Percentiles rank a stretch among this genome's conserved stretches.
These are phyloP conservation scores for Psidium guajava DNA, from an alignment of 345 rosid species.

Conservation along the genomic window DNA sequence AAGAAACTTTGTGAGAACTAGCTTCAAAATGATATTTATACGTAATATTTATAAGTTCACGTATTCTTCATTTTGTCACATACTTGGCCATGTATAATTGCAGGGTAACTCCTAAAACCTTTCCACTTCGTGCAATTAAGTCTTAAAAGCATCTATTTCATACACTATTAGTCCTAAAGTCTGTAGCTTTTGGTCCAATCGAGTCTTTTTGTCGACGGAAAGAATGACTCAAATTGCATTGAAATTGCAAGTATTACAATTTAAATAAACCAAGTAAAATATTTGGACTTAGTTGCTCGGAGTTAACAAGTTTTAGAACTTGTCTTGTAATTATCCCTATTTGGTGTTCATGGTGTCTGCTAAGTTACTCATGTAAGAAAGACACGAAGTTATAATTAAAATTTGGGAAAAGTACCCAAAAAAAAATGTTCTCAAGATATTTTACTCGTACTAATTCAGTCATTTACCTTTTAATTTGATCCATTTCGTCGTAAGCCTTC, in stretches of 20 bases:
- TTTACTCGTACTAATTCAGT: no score
- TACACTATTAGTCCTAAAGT: neutral
- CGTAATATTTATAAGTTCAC: neutral
- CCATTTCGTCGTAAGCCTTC: no score
- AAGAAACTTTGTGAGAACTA: neutral
- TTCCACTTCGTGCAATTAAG: accelerated
- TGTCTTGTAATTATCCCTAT: accelerated
- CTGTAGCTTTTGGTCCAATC: neutral
- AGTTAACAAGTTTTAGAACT: neutral
- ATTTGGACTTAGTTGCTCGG: neutral
- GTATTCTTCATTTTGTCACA: neutral
- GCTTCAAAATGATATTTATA: neutral
- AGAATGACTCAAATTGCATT: neutral
- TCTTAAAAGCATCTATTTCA: neutral
- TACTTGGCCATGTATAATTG: neutral
- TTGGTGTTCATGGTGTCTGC: neutral
- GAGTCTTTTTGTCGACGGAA: neutral
- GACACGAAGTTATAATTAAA: neutral
- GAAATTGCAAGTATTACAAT: neutral
- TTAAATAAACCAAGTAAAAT: neutral
- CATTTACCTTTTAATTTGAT: no score
- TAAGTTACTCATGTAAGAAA: neutral
- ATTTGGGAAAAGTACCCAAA: no score
- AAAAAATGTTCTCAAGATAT: no score
- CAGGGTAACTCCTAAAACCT: accelerated